Base-by-base conservation (phyloP, 305 asterid species). In the Fraxinus latifolia region DNA sequence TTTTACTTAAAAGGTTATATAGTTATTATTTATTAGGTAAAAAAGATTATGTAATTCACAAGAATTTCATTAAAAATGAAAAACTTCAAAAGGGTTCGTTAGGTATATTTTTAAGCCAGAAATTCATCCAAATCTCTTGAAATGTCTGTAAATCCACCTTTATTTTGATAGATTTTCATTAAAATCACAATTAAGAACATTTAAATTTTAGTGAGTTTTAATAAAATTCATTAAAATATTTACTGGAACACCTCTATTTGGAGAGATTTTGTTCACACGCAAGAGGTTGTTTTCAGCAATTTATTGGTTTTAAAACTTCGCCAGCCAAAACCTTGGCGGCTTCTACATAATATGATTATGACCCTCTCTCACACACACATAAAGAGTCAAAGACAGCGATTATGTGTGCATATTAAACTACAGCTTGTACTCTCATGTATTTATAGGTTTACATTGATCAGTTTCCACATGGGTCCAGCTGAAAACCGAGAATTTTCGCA, bases 391-490 rank as follows among this genome's bases (percentile, higher is more conserved):
- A 50, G 60, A 50, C 21, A 50, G 60, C 60, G 17, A 14, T 50
- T 50, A 4, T n/a, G 60, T 50, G 60, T 50, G 60, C 7, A 6
- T 58, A 58, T 58, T 58, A 17, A n/a, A 58, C 27, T n/a, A 58
- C 68, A 58, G 68, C 17, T n/a, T 58, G 68, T 58, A 6, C 17
- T 6, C 19, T n/a, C 29, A 19, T 17, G 27, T 19, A 17, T 17
- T 47, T 47, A 1, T 14, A 1, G 5, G 58, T n/a, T 6, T 17
- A 17, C 1, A 55, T 55, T 0, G 25, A 44, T 1, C 25, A 55
- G 11, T 79, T 79, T 9, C 80, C 84, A 83, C 39, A 68, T 77
- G 87, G 87, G 78, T 83, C 84, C 82, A 53, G 84, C 79, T 85
- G 86, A 81, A 33, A 79, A 68, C 77, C 77, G 82, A 68, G 80